phyloP scores from a whole-genome alignment of 2,329 filamentous ascomycete species.

The Talaromyces sp. region DNA sequence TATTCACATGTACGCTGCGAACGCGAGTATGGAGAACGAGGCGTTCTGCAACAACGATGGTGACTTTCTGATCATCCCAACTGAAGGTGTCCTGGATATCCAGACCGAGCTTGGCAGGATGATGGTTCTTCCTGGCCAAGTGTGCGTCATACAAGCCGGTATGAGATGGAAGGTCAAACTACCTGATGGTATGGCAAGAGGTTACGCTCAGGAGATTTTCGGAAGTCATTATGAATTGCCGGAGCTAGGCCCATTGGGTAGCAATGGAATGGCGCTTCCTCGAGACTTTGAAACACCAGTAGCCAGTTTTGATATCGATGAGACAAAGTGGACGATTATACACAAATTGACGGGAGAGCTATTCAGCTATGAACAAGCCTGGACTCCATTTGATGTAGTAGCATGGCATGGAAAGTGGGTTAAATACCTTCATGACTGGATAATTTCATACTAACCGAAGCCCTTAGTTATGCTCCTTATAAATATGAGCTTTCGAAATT shows the following conservation, averaged over 20 bases:
- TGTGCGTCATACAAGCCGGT: conserved; percentile 61
- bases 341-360: conserved; percentile 57
- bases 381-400: conserved; percentile 64
- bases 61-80: conserved; percentile 60
- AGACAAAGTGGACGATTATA: conserved; percentile 22
- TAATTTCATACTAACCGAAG: background rate
- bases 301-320: conserved; percentile 49
- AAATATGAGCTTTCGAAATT: conserved; percentile 30
- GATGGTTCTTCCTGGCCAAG: conserved; percentile 60
- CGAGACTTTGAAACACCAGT: conserved; percentile 61
- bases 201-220: conserved; percentile 2
- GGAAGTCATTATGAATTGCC: conserved; percentile 1
- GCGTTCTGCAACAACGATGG: conserved; percentile 32
- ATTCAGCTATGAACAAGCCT: conserved; percentile 56
- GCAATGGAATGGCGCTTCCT: conserved; percentile 59
- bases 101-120: conserved; percentile 62
- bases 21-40: background rate
- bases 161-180: conserved; percentile 29
- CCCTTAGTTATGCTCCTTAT: conserved; percentile 30
- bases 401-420: conserved; percentile 61
- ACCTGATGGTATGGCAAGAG: background rate
- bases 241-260: conserved; percentile 61
- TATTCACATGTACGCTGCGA: conserved; percentile 1
- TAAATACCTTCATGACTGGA: no score
- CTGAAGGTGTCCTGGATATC: conserved; percentile 60